Evolutionary conservation across 2,329 filamentous ascomycete genomes (phyloP), one percentile per base, ranked within the genome.

Genomic region (Nemania abortiva): DNA sequence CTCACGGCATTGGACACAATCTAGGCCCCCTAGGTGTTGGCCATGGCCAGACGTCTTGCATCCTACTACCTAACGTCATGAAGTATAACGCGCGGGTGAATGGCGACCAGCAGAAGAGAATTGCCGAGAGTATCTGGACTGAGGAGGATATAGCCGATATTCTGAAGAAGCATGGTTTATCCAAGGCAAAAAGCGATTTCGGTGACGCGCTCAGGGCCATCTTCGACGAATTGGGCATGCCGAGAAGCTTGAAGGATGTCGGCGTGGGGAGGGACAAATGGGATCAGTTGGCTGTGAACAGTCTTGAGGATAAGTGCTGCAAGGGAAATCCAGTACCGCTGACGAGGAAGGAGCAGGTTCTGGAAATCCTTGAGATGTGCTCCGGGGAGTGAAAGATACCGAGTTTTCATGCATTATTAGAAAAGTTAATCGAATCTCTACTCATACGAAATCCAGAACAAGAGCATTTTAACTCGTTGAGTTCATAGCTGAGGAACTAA

Each of bases 1-100:
- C 68, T 10, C 73, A 75, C 18, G 73, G 73, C 6, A 75, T 75
- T 45, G 73, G 73, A 15, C 73, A 75, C 31, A 72, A 75, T 37
- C 71, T 75, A 4, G 73, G 73, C 0, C 73, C 73, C 0, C 58
- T 73, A 31, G 73, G 72, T 15, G 69, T 74, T 4, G 72, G 71
- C 2, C 73, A 75, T 29, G 73, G 72, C 15, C 71, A 75, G 59
- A 75, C 73, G 20, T 73, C 68, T 54, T 75, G 73, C 55, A 59
- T 74, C 54, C 59, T 74, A 39, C 47, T 74, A 49, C 69, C 73
- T 13, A 56, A 18, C 42, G 73, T 75, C 7, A 10, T 52, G 45
- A 60, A 60, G 45, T 49, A 49, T 20, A 49, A 49, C 45, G 45
- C 45, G 45, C 45, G 45, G 10, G 45, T 22, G 3, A 22, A 22